Evolutionary conservation across 305 asterid genomes (phyloP).

Genomic region (Fraxinus platypoda): DNA sequence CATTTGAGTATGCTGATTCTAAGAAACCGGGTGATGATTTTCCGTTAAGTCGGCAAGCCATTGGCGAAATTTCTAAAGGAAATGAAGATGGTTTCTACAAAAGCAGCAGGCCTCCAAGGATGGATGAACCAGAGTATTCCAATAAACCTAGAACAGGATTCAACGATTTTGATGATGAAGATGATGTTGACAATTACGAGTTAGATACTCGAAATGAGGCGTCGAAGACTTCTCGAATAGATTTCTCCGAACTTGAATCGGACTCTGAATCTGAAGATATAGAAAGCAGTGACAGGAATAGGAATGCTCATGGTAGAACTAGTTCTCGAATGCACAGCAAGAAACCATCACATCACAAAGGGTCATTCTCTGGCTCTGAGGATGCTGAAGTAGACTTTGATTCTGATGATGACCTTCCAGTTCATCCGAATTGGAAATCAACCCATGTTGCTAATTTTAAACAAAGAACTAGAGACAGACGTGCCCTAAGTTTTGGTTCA

Average conservation of each 20-base stretch:
- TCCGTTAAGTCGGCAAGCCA: constrained; percentile 34
- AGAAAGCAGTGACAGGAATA: constrained; percentile 33
- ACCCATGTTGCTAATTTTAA: constrained; percentile 55
- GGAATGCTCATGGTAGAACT: constrained; percentile 33
- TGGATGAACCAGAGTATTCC: constrained; percentile 40
- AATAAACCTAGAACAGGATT: constrained; percentile 57
- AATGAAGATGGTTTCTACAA: constrained; percentile 40
- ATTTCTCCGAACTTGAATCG: constrained; percentile 75
- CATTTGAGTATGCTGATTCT: constrained; percentile 91
- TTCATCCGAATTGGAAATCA: constrained; percentile 71
- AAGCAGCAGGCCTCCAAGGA: constrained; percentile 39
- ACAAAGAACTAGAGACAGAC: constrained; percentile 42
- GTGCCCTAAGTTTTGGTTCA: constrained; percentile 44
- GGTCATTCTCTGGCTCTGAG: constrained; percentile 41
- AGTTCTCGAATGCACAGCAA: constrained; percentile 26
- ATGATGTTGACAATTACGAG: constrained; percentile 78
- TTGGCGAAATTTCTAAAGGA: constrained; percentile 38
- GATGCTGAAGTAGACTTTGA: constrained; percentile 56
- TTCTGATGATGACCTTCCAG: constrained; percentile 80
- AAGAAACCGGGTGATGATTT: constrained; percentile 47
- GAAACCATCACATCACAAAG: constrained; percentile 38
- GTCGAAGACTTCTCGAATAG: constrained; percentile 46
- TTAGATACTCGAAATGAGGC: constrained; percentile 56
- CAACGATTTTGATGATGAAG: constrained; percentile 92
- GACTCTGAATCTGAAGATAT: constrained; percentile 66